A percentile compares a stretch with the other conserved stretches of the same genome.
Conservation (phyloP, 805 yeast genomes). For the Lachancea mirantina region DNA sequence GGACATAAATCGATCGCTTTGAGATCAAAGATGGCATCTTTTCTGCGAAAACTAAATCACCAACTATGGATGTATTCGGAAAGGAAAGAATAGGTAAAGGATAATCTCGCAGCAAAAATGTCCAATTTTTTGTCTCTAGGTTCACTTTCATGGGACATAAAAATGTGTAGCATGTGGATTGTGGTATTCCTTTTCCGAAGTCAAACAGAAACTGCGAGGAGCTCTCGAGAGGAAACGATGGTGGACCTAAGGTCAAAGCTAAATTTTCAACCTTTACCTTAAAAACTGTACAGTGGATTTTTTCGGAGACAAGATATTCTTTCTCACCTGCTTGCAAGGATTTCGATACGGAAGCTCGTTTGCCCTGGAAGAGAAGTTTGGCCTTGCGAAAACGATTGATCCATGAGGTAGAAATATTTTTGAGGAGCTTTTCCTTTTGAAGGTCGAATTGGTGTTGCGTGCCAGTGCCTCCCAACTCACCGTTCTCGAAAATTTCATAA, state of each 20-base stretch:
- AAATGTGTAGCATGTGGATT: constrained; percentile 44
- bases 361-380: constrained; percentile 15
- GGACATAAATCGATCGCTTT: constrained; percentile 45
- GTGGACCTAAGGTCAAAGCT: constrained; percentile 22
- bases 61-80: constrained; percentile 32
- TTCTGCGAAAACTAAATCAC: constrained; percentile 54
- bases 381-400: constrained; percentile 30
- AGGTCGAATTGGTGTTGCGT: constrained; percentile 3
- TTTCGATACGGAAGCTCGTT: constrained; percentile 4
- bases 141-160: constrained; percentile 43
- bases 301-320: constrained; percentile 18
- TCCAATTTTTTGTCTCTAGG: constrained; percentile 38
- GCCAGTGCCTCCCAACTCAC: too few species aligned
- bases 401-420: constrained; percentile 38
- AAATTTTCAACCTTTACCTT: constrained; percentile 20
- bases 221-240: constrained; percentile 26
- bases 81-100: constrained; percentile 52
- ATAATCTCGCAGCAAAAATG: constrained; percentile 45
- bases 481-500: neutral
- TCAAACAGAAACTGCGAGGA: constrained; percentile 32
- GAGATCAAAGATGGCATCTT: constrained; percentile 40
- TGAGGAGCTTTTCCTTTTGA: constrained; percentile 17
- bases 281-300: constrained; percentile 24
- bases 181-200: constrained; percentile 49
- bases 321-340: constrained; percentile 15